Base-by-base conservation (phyloP, 768 basidiomycete species). In the Mycena vitilis region DNA sequence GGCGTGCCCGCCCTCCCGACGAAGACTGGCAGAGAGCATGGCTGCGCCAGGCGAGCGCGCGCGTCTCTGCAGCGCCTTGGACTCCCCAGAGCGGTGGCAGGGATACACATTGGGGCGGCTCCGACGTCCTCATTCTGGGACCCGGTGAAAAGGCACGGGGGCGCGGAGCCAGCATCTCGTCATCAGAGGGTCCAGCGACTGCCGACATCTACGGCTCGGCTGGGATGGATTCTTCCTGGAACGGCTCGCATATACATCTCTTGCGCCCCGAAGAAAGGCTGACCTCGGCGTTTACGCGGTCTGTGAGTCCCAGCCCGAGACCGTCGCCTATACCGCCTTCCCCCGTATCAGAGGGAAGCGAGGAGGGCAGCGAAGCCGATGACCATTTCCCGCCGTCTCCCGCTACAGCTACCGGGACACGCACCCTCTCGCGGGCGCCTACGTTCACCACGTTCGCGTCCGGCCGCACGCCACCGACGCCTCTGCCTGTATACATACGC, bases 381-480 rank as follows among this genome's bases (percentile, higher is more conserved):
- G 16, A 7, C 47, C n/a, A 7, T 23, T 30, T 30, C 30, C 22
- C 47, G n/a, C 8, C 47, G 47, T 23, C 47, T 9, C 47, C 47
- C 47, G 47, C 45, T 18, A 18, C 45, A 3, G 15, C n/a, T 48
- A 48, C 47, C 6, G n/a, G 22, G 15, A 22, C 20, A 22, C n/a
- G n/a, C 59, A 42, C 36, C 38, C 16, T 44, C 23, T 63, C 62
- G 20, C 53, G 44, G 34, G 44, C 62, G 53, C 62, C 62, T 13
- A 55, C 62, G 1, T 63, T 63, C 53, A 34, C 36, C n/a, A 63
- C 62, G 8, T 16, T 56, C 11, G 62, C 45, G 13, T 49, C 45
- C 6, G 38, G 37, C 30, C 62, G 30, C 62, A 63, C 53, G 20
- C 62, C 62, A 4, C 53, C 53, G 44, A 55, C 53, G 42, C 62